Percentiles rank a stretch among this genome's conserved stretches.
Evolutionary conservation across 176 grass and related monocot genomes (phyloP).

Genomic region (Elaeis guineensis): DNA sequence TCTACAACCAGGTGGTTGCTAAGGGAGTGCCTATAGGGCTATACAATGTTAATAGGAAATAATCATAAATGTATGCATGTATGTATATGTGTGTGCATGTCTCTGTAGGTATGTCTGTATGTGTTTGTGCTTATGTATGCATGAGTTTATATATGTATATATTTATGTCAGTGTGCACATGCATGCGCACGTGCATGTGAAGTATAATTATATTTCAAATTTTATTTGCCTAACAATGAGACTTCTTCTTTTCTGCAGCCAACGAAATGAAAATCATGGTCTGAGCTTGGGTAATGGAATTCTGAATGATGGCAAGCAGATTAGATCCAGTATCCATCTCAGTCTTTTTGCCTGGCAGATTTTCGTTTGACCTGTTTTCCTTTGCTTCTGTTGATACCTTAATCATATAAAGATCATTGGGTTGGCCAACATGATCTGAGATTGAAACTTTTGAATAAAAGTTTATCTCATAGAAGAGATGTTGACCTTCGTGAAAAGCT

Average conservation of each 20-base stretch:
- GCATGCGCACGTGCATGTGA: too few species aligned
- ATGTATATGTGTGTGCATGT: too few species aligned
- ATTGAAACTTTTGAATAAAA: constrained; percentile 70
- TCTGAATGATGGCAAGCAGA: constrained; percentile 25
- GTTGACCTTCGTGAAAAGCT: constrained; percentile 74
- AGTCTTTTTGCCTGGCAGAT: too few species aligned
- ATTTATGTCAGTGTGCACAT: too few species aligned
- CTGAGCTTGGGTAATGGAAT: constrained; percentile 28
- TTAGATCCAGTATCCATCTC: constrained; percentile 25
- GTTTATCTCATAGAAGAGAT: constrained; percentile 38
- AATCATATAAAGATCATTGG: constrained; percentile 36
- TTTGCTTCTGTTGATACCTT: constrained; percentile 23
- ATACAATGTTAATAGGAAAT: too few species aligned
- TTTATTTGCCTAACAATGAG: background rate
- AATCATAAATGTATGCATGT: too few species aligned
- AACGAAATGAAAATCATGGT: constrained; percentile 32
- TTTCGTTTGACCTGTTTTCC: constrained; percentile 20
- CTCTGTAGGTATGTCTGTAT: too few species aligned
- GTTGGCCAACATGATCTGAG: constrained; percentile 57
- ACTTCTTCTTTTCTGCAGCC: constrained; percentile 29
- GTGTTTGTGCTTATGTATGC: too few species aligned
- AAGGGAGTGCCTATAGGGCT: too few species aligned
- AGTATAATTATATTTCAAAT: constrained; percentile 1
- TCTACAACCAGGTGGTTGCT: too few species aligned
- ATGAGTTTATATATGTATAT: too few species aligned